Conservation (phyloP, 1,139 yeast genomes). For the Scheffersomyces illinoinensis region DNA sequence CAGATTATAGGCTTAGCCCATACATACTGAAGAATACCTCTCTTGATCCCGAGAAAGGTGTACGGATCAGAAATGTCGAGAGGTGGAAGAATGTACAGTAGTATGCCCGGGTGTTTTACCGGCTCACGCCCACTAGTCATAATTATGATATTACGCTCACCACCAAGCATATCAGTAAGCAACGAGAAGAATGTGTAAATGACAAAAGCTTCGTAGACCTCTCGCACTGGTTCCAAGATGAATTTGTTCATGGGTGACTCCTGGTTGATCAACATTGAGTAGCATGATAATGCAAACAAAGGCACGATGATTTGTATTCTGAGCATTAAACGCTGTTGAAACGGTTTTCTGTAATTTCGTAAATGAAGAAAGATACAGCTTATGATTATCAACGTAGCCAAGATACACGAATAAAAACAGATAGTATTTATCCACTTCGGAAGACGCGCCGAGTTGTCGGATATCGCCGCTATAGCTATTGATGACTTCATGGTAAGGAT, state of each 20-base stretch:
- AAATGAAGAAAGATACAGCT: slow-evolving; percentile 36
- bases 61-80: slow-evolving; percentile 87
- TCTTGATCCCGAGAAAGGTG: slow-evolving; percentile 71
- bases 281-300: slow-evolving; percentile 54
- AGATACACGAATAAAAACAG: slow-evolving; percentile 35
- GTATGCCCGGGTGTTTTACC: slow-evolving; percentile 66
- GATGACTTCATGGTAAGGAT: neutral
- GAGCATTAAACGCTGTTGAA: slow-evolving; percentile 81
- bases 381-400: slow-evolving; percentile 34
- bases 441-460: slow-evolving; percentile 10
- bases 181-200: slow-evolving; percentile 89
- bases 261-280: slow-evolving; percentile 50
- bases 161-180: slow-evolving; percentile 83
- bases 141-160: slow-evolving; percentile 82
- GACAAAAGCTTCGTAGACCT: slow-evolving; percentile 93
- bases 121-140: slow-evolving; percentile 75
- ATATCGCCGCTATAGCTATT: neutral
- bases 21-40: slow-evolving; percentile 90
- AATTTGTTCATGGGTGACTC: slow-evolving; percentile 36
- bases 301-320: slow-evolving; percentile 76
- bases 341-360: slow-evolving; percentile 79
- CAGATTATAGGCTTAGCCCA: slow-evolving; percentile 90
- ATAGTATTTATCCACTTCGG: slow-evolving; percentile 36
- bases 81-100: slow-evolving; percentile 48
- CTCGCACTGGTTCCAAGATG: slow-evolving; percentile 75